These are phyloP conservation scores for Teunomyces barrocoloradensis DNA, from an alignment of 805 yeast species.

Conservation along the genomic window DNA sequence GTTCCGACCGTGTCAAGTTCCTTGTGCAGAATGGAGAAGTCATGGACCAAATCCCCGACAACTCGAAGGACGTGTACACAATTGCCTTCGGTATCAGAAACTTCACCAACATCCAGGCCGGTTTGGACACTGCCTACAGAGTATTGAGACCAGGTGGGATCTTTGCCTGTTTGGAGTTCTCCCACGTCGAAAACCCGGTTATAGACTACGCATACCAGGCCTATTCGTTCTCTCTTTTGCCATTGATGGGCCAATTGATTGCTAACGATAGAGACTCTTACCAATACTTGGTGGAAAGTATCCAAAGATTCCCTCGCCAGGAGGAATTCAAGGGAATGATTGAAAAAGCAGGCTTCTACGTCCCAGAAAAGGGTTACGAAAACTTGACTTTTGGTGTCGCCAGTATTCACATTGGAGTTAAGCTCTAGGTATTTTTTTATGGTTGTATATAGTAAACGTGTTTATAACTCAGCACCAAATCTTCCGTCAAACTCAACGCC, in stretches of 20 bases:
- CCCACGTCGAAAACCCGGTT: conserved; percentile 80
- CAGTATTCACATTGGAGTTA: conserved; percentile 93
- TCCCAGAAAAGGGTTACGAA: conserved; percentile 86
- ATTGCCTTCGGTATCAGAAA: conserved; percentile 97
- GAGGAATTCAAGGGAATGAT: conserved; percentile 90
- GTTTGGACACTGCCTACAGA: conserved; percentile 91
- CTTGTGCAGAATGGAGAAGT: conserved; percentile 91
- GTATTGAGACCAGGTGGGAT: conserved; percentile 97
- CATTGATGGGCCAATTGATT: conserved; percentile 91
- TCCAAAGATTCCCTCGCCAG: conserved; percentile 87
- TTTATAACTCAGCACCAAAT: conserved; percentile 12
- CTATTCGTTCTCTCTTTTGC: conserved; percentile 84
- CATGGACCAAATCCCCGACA: conserved; percentile 77
- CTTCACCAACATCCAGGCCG: conserved; percentile 92
- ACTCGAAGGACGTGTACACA: conserved; percentile 92
- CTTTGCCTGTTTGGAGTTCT: conserved; percentile 93
- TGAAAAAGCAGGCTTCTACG: conserved; percentile 89
- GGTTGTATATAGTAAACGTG: conserved; percentile 9
- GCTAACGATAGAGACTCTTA: conserved; percentile 96
- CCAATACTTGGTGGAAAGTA: conserved; percentile 94
- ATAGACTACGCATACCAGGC: conserved; percentile 78
- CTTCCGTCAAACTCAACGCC: conserved; percentile 32
- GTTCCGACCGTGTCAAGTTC: conserved; percentile 64
- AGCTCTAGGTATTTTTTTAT: conserved; percentile 45
- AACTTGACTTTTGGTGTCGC: conserved; percentile 93